phyloP scores from a whole-genome alignment of 1,284 basidiomycete genomes.

The Cutaneotrichosporon dermatis region DNA sequence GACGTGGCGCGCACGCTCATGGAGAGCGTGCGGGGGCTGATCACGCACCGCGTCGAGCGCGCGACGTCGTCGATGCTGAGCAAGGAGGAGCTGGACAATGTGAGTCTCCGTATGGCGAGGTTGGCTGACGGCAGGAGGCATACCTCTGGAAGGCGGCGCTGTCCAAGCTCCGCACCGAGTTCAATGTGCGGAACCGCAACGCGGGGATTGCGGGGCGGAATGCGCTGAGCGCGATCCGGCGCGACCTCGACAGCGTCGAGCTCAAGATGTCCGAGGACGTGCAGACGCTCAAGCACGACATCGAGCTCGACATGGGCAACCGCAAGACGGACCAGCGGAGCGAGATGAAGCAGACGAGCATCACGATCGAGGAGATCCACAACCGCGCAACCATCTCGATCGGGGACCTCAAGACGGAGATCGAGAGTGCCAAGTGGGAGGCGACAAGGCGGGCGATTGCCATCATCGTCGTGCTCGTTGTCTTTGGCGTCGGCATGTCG shows the following conservation, averaged over 20 bases:
- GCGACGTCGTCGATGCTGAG: conserved; percentile 71
- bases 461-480: conserved; percentile 32
- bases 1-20: conserved; percentile 69
- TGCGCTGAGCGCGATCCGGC: conserved; percentile 67
- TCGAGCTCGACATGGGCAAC: conserved; percentile 93
- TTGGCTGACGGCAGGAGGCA: conserved; percentile 62
- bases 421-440: conserved; percentile 87
- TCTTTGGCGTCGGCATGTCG: conserved; percentile 16
- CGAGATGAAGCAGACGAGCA: conserved; percentile 80
- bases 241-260: conserved; percentile 81
- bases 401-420: conserved; percentile 77
- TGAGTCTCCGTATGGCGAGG: conserved; percentile 51
- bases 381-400: conserved; percentile 81
- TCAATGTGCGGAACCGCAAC: conserved; percentile 76
- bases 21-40: conserved; percentile 74
- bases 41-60: conserved; percentile 68
- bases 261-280: conserved; percentile 94
- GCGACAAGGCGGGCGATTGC: conserved; percentile 76
- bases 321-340: conserved; percentile 89
- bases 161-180: conserved; percentile 83
- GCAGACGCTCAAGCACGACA: conserved; percentile 65
- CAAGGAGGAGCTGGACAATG: conserved; percentile 84
- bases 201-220: conserved; percentile 78
- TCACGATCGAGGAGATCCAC: conserved; percentile 81
- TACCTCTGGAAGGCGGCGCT: conserved; percentile 93